Evolutionary conservation across 2,329 filamentous ascomycete genomes (phyloP), one percentile per base, ranked within the genome.

Genomic region (Scleromitrula shiraiana): DNA sequence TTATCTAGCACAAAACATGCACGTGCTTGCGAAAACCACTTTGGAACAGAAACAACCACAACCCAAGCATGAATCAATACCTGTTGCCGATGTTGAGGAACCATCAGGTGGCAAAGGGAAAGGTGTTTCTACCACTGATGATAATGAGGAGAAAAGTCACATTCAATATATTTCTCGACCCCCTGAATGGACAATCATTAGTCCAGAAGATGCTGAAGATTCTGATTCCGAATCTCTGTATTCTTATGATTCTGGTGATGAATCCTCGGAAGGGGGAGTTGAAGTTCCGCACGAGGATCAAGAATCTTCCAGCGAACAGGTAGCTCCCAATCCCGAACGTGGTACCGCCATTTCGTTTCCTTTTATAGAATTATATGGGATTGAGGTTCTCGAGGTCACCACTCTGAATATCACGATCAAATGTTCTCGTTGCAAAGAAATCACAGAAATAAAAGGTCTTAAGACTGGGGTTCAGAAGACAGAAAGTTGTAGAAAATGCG

Each of bases 311-410:
- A 15, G 39, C 47, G 12, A 43, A 38, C 29, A n/a, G n/a, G n/a
- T 49, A 32, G 30, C 55, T 4, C 50, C 58, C 2, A 61, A 60
- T 37, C 51, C 56, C n/a, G 85, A 88, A 59, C 72, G 75, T 45
- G 87, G 87, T 20, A 84, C 87, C n/a, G 78, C 85, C 46, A 72
- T 94, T 7, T 88, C 83, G 0, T 88, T 93, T 57, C 88, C 88
- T 0, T 80, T 76, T 22, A 69, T 93, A 50, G 85, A 91, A 59
- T 75, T 94, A 2, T 76, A 88, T 61, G 78, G 83, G 30, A 83
- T 93, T 51, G 87, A 93, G 60, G 67, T 93, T 2, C 71, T 94
- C 7, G 80, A 90, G 56, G 66, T 91, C 1, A 70, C 75, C 0
- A 72, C 77, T 20, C 68, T 93, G 26, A 81, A 77, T 50, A 70